Evolutionary conservation across 495 filamentous ascomycete species (phyloP), one percentile per base, ranked within the genome.

Genomic region (Podospora bellae-mahoneyi): DNA sequence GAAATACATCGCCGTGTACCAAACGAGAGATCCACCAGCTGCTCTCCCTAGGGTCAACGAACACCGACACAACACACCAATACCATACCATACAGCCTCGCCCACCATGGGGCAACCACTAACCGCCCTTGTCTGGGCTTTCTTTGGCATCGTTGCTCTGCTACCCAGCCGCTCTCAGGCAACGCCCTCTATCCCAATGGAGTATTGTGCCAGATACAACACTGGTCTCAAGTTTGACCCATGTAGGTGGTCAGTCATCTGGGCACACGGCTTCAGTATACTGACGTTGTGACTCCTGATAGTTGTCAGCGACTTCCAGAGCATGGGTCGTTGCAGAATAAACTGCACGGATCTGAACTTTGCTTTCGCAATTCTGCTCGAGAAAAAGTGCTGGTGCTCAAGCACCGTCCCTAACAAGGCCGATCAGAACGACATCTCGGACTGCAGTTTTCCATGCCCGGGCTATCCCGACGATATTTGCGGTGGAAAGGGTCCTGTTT

Each of bases 241-340:
- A n/a, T 23, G 63, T 66, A 63, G 60, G 67, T 68, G 39, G 39
- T 13, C 39, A 48, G 3, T 10, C 15, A 16, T 13, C 39, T 48
- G 18, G 39, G 39, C 39, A 48, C 39, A 48, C 15, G 5, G 13
- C 39, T 48, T 5, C 2, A 16, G 39, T 48, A 48, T 48, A 48
- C 39, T 48, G 13, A 48, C 39, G 13, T 48, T 13, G 2, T 16
- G 13, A 48, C 73, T 53, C 2, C 10, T 28, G 20, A 20, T 66
- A 83, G 82, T 80, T 16, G 53, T 72, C 30, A 79, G 75, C 69
- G 75, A 76, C 70, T 84, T 62, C 32, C 82, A 84, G 64, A 82
- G 81, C 65, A 76, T 83, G 65, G 82, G 82, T 19, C 76, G 80
- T 27, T 84, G 82, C 57, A 71, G 70, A 64, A 63, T 67, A 10